These are phyloP conservation scores for Cytospora mali DNA, from an alignment of 2,329 filamentous ascomycete genomes.

Conservation along the genomic window DNA sequence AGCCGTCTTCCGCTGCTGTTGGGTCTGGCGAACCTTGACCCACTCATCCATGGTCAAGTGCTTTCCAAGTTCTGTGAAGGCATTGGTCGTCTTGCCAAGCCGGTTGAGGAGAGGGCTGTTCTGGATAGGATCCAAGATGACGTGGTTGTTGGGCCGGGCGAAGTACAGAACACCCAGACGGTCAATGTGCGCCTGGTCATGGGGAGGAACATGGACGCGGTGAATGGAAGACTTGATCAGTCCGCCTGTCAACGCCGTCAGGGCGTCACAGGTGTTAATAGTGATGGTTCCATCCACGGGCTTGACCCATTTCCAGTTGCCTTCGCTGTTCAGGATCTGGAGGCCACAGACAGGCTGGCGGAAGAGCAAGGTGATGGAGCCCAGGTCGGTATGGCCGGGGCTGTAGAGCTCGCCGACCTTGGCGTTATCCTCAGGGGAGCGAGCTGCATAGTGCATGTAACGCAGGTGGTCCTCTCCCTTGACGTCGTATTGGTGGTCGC, in stretches of 20 bases:
- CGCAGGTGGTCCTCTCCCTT: slow-evolving; percentile 63
- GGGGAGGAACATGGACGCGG: slow-evolving; percentile 34
- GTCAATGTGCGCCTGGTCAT: slow-evolving; percentile 40
- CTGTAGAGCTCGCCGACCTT: slow-evolving; percentile 48
- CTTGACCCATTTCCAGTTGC: slow-evolving; percentile 54
- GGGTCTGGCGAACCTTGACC: slow-evolving; percentile 44
- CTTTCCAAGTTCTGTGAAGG: slow-evolving; percentile 43
- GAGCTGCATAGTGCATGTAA: slow-evolving; percentile 61
- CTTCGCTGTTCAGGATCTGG: slow-evolving; percentile 53
- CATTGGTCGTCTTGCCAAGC: slow-evolving; percentile 41
- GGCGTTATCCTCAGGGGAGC: slow-evolving; percentile 50
- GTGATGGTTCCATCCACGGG: slow-evolving; percentile 54
- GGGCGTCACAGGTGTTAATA: slow-evolving; percentile 53
- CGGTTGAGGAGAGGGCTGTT: slow-evolving; percentile 42
- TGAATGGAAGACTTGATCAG: slow-evolving; percentile 49
- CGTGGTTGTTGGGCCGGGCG: slow-evolving; percentile 46
- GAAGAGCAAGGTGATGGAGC: slow-evolving; percentile 59
- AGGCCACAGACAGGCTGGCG: slow-evolving; percentile 60
- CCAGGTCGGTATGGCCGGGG: slow-evolving; percentile 58
- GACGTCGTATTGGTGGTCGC: slow-evolving; percentile 60
- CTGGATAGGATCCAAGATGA: slow-evolving; percentile 41
- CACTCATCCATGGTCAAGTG: slow-evolving; percentile 45
- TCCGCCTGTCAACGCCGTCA: slow-evolving; percentile 52
- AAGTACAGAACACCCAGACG: slow-evolving; percentile 48
- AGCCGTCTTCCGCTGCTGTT: slow-evolving; percentile 43